Conservation (phyloP, 176 grass and related monocot species). For the Cenchrus americanus region DNA sequence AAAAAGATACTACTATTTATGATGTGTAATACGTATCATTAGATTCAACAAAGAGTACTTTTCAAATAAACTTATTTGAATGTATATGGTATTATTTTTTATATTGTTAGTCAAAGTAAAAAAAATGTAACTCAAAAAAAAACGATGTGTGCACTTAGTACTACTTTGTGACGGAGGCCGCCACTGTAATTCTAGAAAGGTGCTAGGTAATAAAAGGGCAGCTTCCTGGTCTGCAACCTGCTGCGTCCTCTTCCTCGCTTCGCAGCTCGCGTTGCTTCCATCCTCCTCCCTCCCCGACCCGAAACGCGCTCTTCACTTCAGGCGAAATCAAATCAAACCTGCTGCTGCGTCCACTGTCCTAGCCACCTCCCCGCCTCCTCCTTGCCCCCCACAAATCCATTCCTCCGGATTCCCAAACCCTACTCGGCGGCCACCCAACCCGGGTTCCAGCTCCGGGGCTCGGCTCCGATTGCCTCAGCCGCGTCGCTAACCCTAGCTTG, state of each 20-base stretch:
- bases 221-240: too few species aligned
- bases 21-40: too few species aligned
- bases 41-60: too few species aligned
- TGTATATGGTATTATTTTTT: too few species aligned
- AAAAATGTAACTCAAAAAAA: too few species aligned
- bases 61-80: too few species aligned
- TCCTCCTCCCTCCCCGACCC: neutral
- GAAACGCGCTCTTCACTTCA: slow-evolving; percentile 8
- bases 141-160: too few species aligned
- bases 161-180: too few species aligned
- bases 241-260: slow-evolving; percentile 16
- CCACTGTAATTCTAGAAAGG: neutral
- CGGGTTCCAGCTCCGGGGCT: neutral
- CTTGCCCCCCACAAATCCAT: neutral
- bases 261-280: neutral
- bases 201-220: slow-evolving; percentile 4
- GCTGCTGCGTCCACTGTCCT: neutral
- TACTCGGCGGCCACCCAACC: neutral
- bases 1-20: too few species aligned
- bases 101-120: too few species aligned
- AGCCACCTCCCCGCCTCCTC: neutral
- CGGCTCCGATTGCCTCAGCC: neutral
- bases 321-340: slow-evolving; percentile 27
- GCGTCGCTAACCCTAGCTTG: slow-evolving; percentile 44
- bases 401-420: neutral